phyloP scores from a whole-genome alignment of 1,284 basidiomycete species.

The Cerrena zonata region DNA sequence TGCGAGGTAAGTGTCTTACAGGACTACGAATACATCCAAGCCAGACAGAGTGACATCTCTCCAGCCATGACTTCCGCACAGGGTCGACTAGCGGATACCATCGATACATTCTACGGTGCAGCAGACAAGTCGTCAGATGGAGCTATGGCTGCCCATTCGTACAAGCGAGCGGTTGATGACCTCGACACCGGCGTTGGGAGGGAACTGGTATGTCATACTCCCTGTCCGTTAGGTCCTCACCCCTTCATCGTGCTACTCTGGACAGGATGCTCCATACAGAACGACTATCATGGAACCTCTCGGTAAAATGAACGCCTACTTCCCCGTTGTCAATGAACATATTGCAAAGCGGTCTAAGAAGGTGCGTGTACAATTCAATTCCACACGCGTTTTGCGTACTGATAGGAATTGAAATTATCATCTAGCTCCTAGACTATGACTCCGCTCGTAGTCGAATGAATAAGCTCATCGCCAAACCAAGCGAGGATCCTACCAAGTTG shows the following conservation, averaged over 20 bases:
- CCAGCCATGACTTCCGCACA: conserved; percentile 91
- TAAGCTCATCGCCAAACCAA: conserved; percentile 89
- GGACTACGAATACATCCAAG: not conserved
- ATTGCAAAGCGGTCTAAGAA: conserved; percentile 96
- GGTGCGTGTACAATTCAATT: conserved; percentile 38
- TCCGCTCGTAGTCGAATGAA: conserved; percentile 82
- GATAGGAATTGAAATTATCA: no score
- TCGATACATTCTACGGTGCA: conserved; percentile 89
- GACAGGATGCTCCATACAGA: conserved; percentile 86
- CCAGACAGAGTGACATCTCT: not conserved
- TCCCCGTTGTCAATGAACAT: conserved; percentile 89
- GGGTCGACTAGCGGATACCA: conserved; percentile 88
- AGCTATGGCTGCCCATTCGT: conserved; percentile 95
- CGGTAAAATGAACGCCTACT: conserved; percentile 94
- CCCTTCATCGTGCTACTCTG: conserved; percentile 2
- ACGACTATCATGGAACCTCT: conserved; percentile 93
- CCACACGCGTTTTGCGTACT: not conserved
- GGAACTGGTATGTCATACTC: conserved; percentile 61
- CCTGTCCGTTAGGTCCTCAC: not conserved
- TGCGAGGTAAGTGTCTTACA: conserved; percentile 80
- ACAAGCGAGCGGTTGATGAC: conserved; percentile 92
- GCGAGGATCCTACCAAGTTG: conserved; percentile 87
- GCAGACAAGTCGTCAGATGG: conserved; percentile 81
- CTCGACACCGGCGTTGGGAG: conserved; percentile 80
- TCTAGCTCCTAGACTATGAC: conserved; percentile 90